phyloP scores from a whole-genome alignment of 1,284 basidiomycete species.

The Ganoderma meredithae region DNA sequence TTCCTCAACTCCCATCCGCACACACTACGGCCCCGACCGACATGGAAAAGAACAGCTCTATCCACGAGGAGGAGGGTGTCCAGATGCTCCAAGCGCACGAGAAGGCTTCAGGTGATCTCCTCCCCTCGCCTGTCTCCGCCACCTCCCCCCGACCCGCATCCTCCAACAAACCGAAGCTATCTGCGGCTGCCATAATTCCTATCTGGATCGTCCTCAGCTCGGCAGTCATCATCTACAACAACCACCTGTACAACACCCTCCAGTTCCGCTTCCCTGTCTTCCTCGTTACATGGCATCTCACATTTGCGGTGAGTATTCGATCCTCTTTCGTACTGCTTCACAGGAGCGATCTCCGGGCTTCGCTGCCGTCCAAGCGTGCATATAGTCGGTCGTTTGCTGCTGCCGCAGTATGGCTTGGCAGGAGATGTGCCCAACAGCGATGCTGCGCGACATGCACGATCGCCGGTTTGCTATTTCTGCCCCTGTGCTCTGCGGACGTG shows the following conservation, averaged over 20 bases:
- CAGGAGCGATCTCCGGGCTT: background rate
- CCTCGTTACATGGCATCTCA: constrained; percentile 87
- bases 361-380: background rate
- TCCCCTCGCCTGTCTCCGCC: constrained; percentile 64
- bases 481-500: background rate
- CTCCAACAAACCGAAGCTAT: constrained; percentile 48
- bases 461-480: background rate
- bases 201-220: constrained; percentile 93
- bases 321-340: background rate
- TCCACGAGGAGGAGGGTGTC: constrained; percentile 30
- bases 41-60: constrained; percentile 27
- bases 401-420: background rate
- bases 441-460: background rate
- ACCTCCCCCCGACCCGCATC: constrained; percentile 48
- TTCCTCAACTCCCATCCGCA: constrained; percentile 3
- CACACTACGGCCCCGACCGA: constrained; percentile 32
- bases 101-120: constrained; percentile 38
- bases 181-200: constrained; percentile 77
- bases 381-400: background rate
- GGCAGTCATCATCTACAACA: constrained; percentile 97
- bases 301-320: constrained; percentile 73
- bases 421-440: background rate
- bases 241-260: constrained; percentile 86
- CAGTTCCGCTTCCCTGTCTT: constrained; percentile 89
- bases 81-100: constrained; percentile 43